Percentiles rank a stretch among this genome's conserved stretches.
Conservation (phyloP, 2,329 filamentous ascomycete species). For the Fusarium citri region DNA sequence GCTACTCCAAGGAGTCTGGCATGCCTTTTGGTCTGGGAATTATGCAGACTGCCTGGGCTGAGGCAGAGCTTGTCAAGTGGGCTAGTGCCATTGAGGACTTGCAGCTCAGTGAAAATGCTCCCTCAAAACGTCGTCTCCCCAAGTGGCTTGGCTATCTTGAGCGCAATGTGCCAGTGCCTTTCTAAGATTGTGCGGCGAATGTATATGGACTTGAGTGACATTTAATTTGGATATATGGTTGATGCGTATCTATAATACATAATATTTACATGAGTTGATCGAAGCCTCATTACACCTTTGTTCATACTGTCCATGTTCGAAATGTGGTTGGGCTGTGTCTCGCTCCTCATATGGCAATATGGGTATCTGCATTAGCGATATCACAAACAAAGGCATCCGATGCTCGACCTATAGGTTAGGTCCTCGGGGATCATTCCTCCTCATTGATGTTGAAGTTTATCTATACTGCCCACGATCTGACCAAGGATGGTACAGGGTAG, state of each 20-base stretch:
- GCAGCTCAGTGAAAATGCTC: conserved; percentile 56
- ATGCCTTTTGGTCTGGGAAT: conserved; percentile 73
- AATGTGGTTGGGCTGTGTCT: too few species aligned
- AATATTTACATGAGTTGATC: background rate
- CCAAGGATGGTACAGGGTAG: background rate
- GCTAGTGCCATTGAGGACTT: conserved; percentile 73
- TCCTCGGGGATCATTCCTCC: too few species aligned
- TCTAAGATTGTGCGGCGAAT: conserved; percentile 13
- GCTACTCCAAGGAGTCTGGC: conserved; percentile 63
- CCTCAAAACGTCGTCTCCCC: conserved; percentile 61
- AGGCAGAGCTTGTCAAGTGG: conserved; percentile 68
- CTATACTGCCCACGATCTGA: too few species aligned
- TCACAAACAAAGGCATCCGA: background rate
- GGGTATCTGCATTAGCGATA: too few species aligned
- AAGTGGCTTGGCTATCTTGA: conserved; percentile 64
- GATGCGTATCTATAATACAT: background rate
- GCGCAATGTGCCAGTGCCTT: conserved; percentile 57
- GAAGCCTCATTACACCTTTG: too few species aligned
- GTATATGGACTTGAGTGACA: too few species aligned
- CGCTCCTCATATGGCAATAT: background rate
- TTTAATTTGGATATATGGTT: background rate
- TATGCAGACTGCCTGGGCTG: conserved; percentile 70
- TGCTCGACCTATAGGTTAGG: too few species aligned
- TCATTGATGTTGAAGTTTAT: too few species aligned
- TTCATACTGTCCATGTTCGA: too few species aligned